These are phyloP conservation scores for Barbarea vulgaris DNA, from an alignment of 345 rosid genomes.

Conservation along the genomic window DNA sequence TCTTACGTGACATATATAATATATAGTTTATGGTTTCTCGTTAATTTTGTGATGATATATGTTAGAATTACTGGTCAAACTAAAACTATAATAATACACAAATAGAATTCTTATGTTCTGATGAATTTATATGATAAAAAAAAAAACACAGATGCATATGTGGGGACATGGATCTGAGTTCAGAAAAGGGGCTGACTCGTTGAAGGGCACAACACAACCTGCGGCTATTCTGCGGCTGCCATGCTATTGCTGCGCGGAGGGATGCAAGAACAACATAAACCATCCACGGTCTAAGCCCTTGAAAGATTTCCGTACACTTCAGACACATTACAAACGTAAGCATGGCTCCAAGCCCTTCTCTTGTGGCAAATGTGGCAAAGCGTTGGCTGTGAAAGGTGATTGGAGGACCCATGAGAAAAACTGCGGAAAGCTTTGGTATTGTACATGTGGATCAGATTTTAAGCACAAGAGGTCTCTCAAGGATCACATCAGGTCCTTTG, in stretches of 20 bases:
- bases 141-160: slow-evolving; percentile 84
- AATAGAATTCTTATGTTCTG: background rate
- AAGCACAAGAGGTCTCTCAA: slow-evolving; percentile 96
- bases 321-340: slow-evolving; percentile 96
- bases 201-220: slow-evolving; percentile 82
- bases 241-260: slow-evolving; percentile 91
- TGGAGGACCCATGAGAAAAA: slow-evolving; percentile 99
- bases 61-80: slow-evolving; percentile 1
- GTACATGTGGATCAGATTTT: slow-evolving; percentile 92
- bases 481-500: slow-evolving; percentile 88
- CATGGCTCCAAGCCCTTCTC: slow-evolving; percentile 93
- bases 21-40: background rate
- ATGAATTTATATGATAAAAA: background rate
- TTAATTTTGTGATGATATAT: background rate
- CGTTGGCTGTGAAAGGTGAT: slow-evolving; percentile 91
- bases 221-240: slow-evolving; percentile 91
- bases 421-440: slow-evolving; percentile 97
- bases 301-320: slow-evolving; percentile 94
- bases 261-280: slow-evolving; percentile 94
- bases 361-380: slow-evolving; percentile 91
- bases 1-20: background rate
- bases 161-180: slow-evolving; percentile 99
- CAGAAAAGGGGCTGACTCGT: slow-evolving; percentile 88
- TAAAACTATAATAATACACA: background rate
- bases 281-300: slow-evolving; percentile 89